Percentiles rank a stretch among this genome's conserved stretches.
Evolutionary conservation across 768 basidiomycete species (phyloP).

Genomic region (Russula sp.): DNA sequence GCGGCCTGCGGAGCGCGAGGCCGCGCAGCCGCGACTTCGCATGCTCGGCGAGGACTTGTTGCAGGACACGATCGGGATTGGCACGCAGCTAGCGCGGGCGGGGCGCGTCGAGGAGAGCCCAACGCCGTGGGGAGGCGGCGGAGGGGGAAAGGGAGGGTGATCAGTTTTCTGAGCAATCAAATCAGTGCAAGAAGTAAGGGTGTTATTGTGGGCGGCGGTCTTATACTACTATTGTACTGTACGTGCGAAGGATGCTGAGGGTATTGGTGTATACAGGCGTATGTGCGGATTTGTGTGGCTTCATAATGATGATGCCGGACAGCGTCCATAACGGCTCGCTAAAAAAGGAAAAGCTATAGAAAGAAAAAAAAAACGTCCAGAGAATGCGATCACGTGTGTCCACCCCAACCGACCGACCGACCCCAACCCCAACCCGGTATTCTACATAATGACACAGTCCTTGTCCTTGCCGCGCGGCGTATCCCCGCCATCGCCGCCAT

Average conservation of each 20-base stretch:
- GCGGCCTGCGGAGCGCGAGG: constrained; percentile 43
- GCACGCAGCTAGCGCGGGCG: constrained; percentile 42
- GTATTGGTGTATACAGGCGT: background rate
- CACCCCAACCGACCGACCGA: background rate
- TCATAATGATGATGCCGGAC: too few species aligned
- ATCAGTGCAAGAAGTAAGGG: background rate
- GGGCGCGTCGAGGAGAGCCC: constrained; percentile 60
- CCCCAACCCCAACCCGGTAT: background rate
- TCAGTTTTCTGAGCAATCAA: background rate
- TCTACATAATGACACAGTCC: constrained; percentile 84
- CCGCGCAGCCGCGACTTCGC: constrained; percentile 33
- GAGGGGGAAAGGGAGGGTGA: constrained; percentile 1
- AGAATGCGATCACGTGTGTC: background rate
- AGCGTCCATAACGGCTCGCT: too few species aligned
- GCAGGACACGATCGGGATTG: constrained; percentile 59
- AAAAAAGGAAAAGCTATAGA: too few species aligned
- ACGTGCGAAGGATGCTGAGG: background rate
- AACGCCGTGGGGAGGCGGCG: constrained; percentile 40
- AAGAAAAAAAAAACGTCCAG: too few species aligned
- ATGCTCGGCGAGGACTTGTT: constrained; percentile 60
- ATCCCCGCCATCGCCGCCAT: constrained; percentile 36
- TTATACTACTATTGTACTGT: background rate
- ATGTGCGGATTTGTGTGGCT: background rate
- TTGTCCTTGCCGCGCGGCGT: constrained; percentile 59
- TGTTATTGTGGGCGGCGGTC: background rate